These are phyloP conservation scores for Filobasidium floriforme DNA, from an alignment of 768 basidiomycete species.

Conservation along the genomic window DNA sequence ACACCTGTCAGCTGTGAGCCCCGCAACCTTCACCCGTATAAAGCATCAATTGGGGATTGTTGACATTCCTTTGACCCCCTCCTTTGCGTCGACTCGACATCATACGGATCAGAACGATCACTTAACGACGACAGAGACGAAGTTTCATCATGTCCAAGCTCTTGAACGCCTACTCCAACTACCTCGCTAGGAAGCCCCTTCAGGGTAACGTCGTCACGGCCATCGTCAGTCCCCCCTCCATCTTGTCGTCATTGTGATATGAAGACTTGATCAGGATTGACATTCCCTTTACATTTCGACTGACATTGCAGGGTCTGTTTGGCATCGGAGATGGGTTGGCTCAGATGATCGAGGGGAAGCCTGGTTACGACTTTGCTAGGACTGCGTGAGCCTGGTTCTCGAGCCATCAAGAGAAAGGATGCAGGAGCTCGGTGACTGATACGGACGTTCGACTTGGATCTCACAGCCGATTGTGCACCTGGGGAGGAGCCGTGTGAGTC, in stretches of 20 bases:
- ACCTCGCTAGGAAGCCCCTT: slow-evolving; percentile 29
- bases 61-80: too few species aligned
- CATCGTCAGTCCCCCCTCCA: slow-evolving; percentile 26
- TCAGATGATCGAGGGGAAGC: slow-evolving; percentile 63
- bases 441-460: background rate
- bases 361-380: slow-evolving; percentile 54
- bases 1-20: too few species aligned
- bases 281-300: background rate
- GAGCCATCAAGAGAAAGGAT: background rate
- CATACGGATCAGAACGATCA: too few species aligned
- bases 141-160: slow-evolving; percentile 48
- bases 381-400: slow-evolving; percentile 33
- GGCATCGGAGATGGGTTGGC: slow-evolving; percentile 51
- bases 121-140: background rate
- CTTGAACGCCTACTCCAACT: slow-evolving; percentile 50
- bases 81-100: too few species aligned
- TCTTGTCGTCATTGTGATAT: slow-evolving; percentile 4
- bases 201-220: slow-evolving; percentile 35
- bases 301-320: slow-evolving; percentile 32
- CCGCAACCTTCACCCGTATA: too few species aligned
- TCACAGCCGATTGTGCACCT: slow-evolving; percentile 16
- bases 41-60: too few species aligned
- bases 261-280: background rate
- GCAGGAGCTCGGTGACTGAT: background rate
- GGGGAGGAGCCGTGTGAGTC: slow-evolving; percentile 14